Conservation (phyloP, 768 basidiomycete species). For the Suillus luteus region DNA sequence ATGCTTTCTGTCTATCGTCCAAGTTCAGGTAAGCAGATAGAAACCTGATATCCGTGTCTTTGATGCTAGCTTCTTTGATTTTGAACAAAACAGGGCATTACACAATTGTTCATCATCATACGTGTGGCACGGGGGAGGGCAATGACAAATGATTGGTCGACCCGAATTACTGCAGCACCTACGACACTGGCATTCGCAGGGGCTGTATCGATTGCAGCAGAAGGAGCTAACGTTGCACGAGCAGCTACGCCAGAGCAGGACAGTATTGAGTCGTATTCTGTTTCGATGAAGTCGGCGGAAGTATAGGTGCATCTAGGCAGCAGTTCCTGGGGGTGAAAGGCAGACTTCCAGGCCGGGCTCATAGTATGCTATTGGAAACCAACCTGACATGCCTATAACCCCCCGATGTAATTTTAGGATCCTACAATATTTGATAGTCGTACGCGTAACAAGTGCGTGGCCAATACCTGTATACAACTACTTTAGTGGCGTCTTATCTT, state of each 20-base stretch:
- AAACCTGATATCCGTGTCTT: not conserved
- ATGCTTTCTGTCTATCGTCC: not conserved
- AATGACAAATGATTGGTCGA: not conserved
- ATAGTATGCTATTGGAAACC: too few species aligned
- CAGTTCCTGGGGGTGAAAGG: too few species aligned
- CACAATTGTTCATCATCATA: slow-evolving; percentile 4
- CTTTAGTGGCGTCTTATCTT: too few species aligned
- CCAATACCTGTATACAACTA: too few species aligned
- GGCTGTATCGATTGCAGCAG: not conserved
- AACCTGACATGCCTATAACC: too few species aligned
- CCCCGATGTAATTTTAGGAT: too few species aligned
- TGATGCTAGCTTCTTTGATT: not conserved
- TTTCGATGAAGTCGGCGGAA: not conserved
- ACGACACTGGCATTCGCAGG: not conserved
- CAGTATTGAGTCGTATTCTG: not conserved
- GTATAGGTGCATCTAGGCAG: not conserved
- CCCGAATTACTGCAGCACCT: not conserved
- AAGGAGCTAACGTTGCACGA: not conserved
- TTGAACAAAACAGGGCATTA: not conserved
- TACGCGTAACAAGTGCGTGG: too few species aligned
- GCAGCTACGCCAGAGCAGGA: not conserved
- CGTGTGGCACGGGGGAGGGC: slow-evolving; percentile 1
- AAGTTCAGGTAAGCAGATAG: not conserved
- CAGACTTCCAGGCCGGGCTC: too few species aligned
- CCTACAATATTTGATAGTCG: too few species aligned